phyloP scores from a whole-genome alignment of 1,139 yeast species.

The Pichia sp. region DNA sequence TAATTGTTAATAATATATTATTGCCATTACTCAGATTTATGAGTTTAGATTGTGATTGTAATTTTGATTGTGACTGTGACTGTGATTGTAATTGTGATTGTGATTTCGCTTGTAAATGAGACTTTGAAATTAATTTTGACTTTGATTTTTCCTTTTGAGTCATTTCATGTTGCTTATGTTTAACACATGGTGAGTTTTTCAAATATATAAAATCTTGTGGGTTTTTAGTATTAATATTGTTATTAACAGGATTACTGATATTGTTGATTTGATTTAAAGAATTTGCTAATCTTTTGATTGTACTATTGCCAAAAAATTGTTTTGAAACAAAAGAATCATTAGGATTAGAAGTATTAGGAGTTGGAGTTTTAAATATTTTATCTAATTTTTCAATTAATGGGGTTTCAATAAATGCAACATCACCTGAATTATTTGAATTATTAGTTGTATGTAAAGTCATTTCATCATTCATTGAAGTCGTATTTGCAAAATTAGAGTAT shows the following conservation, averaged over 20 bases:
- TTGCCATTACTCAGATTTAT: not conserved
- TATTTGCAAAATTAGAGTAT: slow-evolving; percentile 10
- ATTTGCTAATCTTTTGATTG: slow-evolving; percentile 8
- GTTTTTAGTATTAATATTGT: not conserved
- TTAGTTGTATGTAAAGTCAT: too few species aligned
- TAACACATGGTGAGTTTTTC: slow-evolving; percentile 9
- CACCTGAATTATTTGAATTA: slow-evolving; percentile 16
- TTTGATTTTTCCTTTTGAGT: not conserved
- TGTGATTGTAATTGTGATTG: too few species aligned
- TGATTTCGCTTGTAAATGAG: too few species aligned
- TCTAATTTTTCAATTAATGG: slow-evolving; percentile 21
- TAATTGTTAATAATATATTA: not conserved
- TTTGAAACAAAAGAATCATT: slow-evolving; percentile 22
- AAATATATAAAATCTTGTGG: slow-evolving; percentile 1
- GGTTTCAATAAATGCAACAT: slow-evolving; percentile 2
- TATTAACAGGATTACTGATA: not conserved
- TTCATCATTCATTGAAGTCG: slow-evolving; percentile 15
- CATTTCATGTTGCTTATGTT: slow-evolving; percentile 3
- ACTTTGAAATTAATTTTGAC: too few species aligned
- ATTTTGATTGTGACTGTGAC: too few species aligned
- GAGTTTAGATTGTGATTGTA: too few species aligned
- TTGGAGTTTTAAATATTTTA: slow-evolving; percentile 23
- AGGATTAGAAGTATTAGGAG: too few species aligned
- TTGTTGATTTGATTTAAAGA: not conserved
- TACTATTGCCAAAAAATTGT: slow-evolving; percentile 13